These are phyloP conservation scores for Bipolaris cookei DNA, from an alignment of 2,329 filamentous ascomycete species.

Conservation along the genomic window DNA sequence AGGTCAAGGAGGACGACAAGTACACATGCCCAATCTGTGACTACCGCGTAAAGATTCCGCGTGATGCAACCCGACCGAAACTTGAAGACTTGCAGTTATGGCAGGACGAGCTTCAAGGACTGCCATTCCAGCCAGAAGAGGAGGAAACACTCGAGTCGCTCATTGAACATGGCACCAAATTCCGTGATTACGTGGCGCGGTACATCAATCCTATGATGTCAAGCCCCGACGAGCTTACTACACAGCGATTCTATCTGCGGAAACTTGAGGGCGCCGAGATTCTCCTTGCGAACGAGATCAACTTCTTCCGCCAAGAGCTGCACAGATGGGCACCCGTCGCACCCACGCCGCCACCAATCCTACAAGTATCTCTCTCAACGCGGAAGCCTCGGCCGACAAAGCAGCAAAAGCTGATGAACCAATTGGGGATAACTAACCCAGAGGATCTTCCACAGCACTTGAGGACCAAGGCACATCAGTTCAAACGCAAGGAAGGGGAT, in stretches of 20 bases:
- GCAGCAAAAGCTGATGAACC: constrained; percentile 89
- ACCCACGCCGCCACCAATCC: constrained; percentile 80
- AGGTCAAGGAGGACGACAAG: constrained; percentile 97
- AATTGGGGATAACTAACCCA: constrained; percentile 86
- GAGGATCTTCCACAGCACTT: constrained; percentile 87
- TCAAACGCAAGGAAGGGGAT: constrained; percentile 66
- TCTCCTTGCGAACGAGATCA: constrained; percentile 89
- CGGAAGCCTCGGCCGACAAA: constrained; percentile 96
- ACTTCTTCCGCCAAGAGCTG: constrained; percentile 93
- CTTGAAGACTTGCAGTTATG: constrained; percentile 85
- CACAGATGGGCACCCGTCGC: constrained; percentile 95
- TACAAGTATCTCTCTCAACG: constrained; percentile 88
- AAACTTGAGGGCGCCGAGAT: constrained; percentile 98
- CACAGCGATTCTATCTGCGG: constrained; percentile 90
- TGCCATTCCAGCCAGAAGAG: constrained; percentile 96
- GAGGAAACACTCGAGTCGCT: constrained; percentile 86
- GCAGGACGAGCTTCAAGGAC: constrained; percentile 77
- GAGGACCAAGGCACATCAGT: constrained; percentile 67
- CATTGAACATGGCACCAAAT: constrained; percentile 81
- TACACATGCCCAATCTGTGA: constrained; percentile 99
- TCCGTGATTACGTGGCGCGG: constrained; percentile 79
- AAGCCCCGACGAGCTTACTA: constrained; percentile 84
- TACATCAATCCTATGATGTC: constrained; percentile 83
- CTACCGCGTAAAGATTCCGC: constrained; percentile 94
- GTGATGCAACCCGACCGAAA: constrained; percentile 93